phyloP scores from a whole-genome alignment of 306 rosid genomes.

The Citrullus amarus region DNA sequence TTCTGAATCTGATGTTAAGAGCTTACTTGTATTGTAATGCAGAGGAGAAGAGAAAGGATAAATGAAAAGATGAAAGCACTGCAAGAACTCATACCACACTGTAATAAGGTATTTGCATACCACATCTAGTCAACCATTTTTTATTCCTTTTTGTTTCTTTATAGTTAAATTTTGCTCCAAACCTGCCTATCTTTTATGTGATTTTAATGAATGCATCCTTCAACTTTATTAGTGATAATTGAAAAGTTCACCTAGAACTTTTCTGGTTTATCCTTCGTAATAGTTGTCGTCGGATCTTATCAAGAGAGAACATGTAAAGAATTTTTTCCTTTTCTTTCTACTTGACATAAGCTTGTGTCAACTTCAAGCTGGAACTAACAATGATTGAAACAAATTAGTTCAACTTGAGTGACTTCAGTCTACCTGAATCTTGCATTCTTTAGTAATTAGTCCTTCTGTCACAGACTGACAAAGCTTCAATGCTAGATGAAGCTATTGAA shows the following conservation, averaged over 20 bases:
- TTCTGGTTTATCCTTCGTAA: background rate
- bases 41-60: conserved; percentile 90
- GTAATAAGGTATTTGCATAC: conserved; percentile 49
- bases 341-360: background rate
- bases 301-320: background rate
- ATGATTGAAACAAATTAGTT: background rate
- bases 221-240: background rate
- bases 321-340: background rate
- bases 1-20: background rate
- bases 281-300: background rate
- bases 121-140: background rate
- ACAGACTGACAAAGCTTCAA: conserved; percentile 88
- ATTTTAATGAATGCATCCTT: no score
- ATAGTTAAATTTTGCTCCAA: background rate
- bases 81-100: conserved; percentile 86
- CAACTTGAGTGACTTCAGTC: background rate
- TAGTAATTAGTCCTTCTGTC: conserved; percentile 8
- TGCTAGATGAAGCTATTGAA: conserved; percentile 81
- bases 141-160: background rate
- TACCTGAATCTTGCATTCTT: background rate
- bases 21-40: conserved; percentile 10
- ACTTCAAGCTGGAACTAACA: background rate
- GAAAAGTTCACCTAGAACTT: background rate
- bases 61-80: conserved; percentile 77
- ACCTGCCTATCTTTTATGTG: no score